These are phyloP conservation scores for Starmerella asiatica DNA, from an alignment of 805 yeast species.

Conservation along the genomic window DNA sequence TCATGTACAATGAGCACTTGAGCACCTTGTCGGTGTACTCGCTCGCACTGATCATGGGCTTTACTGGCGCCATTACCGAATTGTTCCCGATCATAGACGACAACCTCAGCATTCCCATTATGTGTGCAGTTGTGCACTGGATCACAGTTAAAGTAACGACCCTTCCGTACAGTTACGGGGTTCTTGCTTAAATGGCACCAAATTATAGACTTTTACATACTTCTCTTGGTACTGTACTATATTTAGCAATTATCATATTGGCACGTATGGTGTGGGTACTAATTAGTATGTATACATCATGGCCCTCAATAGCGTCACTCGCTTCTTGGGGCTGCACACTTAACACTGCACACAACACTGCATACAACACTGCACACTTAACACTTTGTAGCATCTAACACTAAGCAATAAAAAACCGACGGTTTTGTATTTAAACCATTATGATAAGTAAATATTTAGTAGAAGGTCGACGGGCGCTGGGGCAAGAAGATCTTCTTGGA, in stretches of 20 bases:
- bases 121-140: slow-evolving; percentile 56
- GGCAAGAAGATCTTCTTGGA: slow-evolving; percentile 75
- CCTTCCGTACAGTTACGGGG: slow-evolving; percentile 17
- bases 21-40: slow-evolving; percentile 42
- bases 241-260: too few relatives aligned
- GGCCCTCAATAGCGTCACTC: too few relatives aligned
- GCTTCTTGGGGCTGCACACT: too few relatives aligned
- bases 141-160: slow-evolving; percentile 29
- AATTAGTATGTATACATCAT: too few relatives aligned
- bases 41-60: slow-evolving; percentile 53
- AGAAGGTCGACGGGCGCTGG: slow-evolving; percentile 94
- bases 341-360: not conserved
- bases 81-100: slow-evolving; percentile 79
- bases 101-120: slow-evolving; percentile 84
- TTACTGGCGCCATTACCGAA: slow-evolving; percentile 78
- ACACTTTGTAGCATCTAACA: not conserved
- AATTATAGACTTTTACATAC: not conserved
- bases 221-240: too few relatives aligned
- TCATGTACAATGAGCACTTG: slow-evolving; percentile 52
- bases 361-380: not conserved
- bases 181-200: slow-evolving; percentile 3
- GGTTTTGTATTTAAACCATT: slow-evolving; percentile 1
- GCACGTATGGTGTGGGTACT: too few relatives aligned
- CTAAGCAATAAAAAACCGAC: not conserved
- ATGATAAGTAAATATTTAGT: slow-evolving; percentile 39